Conservation (phyloP, 768 basidiomycete genomes). For the Suillus ampliporus region DNA sequence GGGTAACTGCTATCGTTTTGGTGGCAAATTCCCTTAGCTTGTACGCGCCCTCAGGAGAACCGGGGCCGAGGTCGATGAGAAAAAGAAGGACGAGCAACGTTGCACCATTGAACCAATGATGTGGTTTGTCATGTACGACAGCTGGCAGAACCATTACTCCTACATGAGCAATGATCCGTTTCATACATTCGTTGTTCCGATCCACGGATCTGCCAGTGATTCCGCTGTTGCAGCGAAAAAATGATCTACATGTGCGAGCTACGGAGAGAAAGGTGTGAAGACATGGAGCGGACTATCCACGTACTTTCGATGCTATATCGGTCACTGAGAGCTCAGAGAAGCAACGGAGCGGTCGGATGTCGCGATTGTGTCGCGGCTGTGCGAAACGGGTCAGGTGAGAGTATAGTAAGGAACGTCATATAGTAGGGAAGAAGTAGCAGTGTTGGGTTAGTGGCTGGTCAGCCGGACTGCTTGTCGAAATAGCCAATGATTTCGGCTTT, state of each 20-base stretch:
- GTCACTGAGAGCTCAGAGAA: conserved; percentile 1
- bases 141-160: conserved; percentile 3
- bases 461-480: conserved; percentile 1
- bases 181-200: neutral
- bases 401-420: neutral
- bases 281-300: neutral
- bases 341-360: neutral
- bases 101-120: neutral
- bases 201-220: neutral
- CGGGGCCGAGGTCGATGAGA: conserved; percentile 8
- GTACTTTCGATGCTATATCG: conserved; percentile 2
- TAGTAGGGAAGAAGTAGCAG: neutral
- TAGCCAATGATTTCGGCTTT: neutral
- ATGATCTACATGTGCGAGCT: neutral
- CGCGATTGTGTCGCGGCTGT: neutral
- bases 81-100: conserved; percentile 6
- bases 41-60: neutral
- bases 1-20: neutral
- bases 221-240: neutral
- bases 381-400: neutral
- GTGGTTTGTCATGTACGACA: neutral
- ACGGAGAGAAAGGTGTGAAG: neutral
- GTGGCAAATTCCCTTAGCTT: neutral
- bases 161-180: neutral
- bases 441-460: neutral